These are phyloP conservation scores for Nicotiana knightiana DNA, from an alignment of 257 asterid genomes.

Conservation along the genomic window DNA sequence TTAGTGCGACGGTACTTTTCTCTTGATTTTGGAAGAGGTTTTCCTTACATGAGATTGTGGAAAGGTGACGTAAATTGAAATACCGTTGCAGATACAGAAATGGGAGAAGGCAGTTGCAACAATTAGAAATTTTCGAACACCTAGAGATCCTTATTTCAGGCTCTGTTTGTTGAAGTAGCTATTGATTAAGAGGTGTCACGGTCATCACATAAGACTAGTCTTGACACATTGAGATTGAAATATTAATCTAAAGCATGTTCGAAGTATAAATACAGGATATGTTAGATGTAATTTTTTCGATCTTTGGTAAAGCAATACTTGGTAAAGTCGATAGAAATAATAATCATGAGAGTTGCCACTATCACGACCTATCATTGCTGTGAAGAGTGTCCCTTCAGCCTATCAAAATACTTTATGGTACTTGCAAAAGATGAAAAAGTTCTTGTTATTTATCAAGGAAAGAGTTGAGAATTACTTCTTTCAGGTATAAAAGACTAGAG, in stretches of 20 bases:
- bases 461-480: conserved; percentile 1
- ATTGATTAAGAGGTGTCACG: not conserved
- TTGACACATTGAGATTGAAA: not conserved
- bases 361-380: not conserved
- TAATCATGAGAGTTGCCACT: not conserved
- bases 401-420: not conserved
- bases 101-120: conserved; percentile 1
- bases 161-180: not conserved
- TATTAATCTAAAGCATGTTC: not conserved
- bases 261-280: not conserved
- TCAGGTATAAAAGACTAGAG: not conserved
- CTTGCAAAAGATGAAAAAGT: not conserved
- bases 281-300: not conserved
- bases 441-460: not conserved
- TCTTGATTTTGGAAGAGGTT: not conserved
- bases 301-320: not conserved
- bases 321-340: not conserved
- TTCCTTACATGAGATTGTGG: not conserved
- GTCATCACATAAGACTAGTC: not conserved
- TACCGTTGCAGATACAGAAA: not conserved
- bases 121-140: not conserved
- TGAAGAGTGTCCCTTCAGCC: conserved; percentile 1
- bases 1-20: not conserved
- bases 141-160: not conserved
- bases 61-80: not conserved